phyloP scores from a whole-genome alignment of 225 moss, liverwort and hornwort genomes.

The Thuidium tamariscinum region DNA sequence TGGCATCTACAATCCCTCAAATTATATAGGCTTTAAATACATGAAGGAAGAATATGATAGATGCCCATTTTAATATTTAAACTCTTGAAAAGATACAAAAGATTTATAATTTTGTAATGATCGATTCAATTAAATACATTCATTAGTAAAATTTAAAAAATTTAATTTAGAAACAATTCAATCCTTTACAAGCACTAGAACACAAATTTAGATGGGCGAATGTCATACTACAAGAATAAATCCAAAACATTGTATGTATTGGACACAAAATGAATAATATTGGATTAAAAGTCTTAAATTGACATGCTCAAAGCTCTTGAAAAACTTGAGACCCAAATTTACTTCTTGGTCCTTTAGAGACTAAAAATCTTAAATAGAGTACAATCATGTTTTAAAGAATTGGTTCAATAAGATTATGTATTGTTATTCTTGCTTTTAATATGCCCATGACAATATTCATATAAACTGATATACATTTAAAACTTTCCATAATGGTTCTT shows the following conservation, averaged over 20 bases:
- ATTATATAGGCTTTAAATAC: neutral
- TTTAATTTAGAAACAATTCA: neutral
- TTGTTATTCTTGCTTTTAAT: neutral
- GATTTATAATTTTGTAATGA: neutral
- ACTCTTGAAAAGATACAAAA: neutral
- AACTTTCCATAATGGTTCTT: neutral
- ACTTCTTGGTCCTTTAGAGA: neutral
- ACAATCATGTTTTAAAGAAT: neutral
- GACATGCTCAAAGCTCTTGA: neutral
- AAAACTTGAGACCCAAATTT: neutral
- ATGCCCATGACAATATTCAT: neutral
- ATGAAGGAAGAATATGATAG: neutral
- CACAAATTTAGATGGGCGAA: neutral
- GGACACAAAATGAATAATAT: neutral
- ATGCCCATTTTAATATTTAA: neutral
- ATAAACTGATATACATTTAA: neutral
- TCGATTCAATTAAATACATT: neutral
- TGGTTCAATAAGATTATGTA: neutral
- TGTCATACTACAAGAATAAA: neutral
- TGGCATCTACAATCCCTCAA: accelerated
- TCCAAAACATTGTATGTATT: neutral
- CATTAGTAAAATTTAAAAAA: neutral
- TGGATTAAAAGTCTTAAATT: neutral
- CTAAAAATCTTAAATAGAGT: neutral
- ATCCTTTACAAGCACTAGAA: neutral